These are phyloP conservation scores for Hypoxylon sp. DNA, from an alignment of 2,329 filamentous ascomycete species.

Conservation along the genomic window DNA sequence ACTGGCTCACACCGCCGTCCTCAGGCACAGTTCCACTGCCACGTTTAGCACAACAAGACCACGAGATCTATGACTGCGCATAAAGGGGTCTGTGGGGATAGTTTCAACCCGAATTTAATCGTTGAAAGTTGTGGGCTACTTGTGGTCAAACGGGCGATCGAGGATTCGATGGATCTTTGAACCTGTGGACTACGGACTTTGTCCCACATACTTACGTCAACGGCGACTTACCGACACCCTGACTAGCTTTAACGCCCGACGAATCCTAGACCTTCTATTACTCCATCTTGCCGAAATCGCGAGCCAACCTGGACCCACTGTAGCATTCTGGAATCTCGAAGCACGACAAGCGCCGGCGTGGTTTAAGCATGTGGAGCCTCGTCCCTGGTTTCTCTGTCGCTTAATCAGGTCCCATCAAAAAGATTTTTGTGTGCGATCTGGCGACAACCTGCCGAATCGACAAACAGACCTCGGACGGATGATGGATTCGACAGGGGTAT, in stretches of 20 bases:
- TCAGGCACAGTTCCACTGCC: background rate
- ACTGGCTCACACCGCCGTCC: background rate
- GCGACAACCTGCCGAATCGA: constrained; percentile 10
- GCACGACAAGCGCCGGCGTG: constrained; percentile 22
- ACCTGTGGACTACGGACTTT: constrained; percentile 12
- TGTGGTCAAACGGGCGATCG: constrained; percentile 5
- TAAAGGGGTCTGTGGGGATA: constrained; percentile 8
- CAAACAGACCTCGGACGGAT: constrained; percentile 24
- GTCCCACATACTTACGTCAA: constrained; percentile 36
- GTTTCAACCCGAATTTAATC: constrained; percentile 12
- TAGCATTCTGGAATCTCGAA: constrained; percentile 31
- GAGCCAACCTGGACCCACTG: constrained; percentile 30
- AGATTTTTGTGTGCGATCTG: constrained; percentile 22
- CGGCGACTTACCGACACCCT: constrained; percentile 14
- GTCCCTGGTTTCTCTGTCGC: constrained; percentile 10
- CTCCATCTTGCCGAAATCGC: constrained; percentile 41
- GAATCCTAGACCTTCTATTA: constrained; percentile 35
- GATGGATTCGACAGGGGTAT: constrained; percentile 2
- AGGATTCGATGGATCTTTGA: constrained; percentile 6
- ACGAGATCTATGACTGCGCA: constrained; percentile 15
- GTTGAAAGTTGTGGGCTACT: constrained; percentile 20
- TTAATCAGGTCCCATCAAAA: constrained; percentile 21
- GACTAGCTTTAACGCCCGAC: constrained; percentile 12
- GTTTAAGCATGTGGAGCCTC: constrained; percentile 17
- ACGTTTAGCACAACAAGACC: constrained; percentile 15